Evolutionary conservation across 2,329 filamentous ascomycete genomes (phyloP).

Genomic region (Ceratocystiopsis sp.): DNA sequence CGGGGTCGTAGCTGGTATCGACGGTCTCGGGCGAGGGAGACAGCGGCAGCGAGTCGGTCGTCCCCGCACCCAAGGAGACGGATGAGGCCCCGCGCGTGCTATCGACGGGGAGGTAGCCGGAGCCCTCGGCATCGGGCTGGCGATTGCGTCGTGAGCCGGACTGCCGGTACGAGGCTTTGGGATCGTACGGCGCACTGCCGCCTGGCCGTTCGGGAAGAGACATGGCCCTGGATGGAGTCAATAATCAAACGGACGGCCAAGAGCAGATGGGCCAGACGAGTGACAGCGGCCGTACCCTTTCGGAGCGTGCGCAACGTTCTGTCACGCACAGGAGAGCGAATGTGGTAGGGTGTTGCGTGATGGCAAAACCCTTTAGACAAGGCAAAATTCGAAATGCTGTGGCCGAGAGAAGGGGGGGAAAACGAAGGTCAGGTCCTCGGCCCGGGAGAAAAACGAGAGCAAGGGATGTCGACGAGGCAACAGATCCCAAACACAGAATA

Average conservation of each 20-base stretch:
- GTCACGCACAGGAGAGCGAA: too few relatives aligned
- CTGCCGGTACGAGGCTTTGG: constrained; percentile 47
- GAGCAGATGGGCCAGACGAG: not conserved
- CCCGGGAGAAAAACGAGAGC: too few relatives aligned
- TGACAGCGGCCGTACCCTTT: not conserved
- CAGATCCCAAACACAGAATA: too few relatives aligned
- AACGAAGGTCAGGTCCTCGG: too few relatives aligned
- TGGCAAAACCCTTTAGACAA: too few relatives aligned
- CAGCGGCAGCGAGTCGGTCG: constrained; percentile 14
- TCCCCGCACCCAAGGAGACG: too few relatives aligned
- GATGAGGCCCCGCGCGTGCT: constrained; percentile 40
- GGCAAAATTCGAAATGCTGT: too few relatives aligned
- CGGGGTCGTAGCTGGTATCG: constrained; percentile 12
- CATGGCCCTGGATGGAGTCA: constrained; percentile 27
- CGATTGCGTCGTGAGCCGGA: constrained; percentile 49
- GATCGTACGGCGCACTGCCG: constrained; percentile 41
- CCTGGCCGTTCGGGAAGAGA: constrained; percentile 49
- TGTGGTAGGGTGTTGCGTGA: too few relatives aligned
- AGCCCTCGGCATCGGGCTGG: constrained; percentile 54
- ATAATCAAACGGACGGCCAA: not conserved
- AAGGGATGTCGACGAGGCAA: too few relatives aligned
- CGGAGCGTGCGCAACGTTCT: too few relatives aligned
- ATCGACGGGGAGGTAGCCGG: constrained; percentile 28
- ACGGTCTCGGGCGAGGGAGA: constrained; percentile 26
- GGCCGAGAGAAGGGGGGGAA: too few relatives aligned